Evolutionary conservation across 139 green algal species (phyloP).

Genomic region (Edaphochlamys debaryana): DNA sequence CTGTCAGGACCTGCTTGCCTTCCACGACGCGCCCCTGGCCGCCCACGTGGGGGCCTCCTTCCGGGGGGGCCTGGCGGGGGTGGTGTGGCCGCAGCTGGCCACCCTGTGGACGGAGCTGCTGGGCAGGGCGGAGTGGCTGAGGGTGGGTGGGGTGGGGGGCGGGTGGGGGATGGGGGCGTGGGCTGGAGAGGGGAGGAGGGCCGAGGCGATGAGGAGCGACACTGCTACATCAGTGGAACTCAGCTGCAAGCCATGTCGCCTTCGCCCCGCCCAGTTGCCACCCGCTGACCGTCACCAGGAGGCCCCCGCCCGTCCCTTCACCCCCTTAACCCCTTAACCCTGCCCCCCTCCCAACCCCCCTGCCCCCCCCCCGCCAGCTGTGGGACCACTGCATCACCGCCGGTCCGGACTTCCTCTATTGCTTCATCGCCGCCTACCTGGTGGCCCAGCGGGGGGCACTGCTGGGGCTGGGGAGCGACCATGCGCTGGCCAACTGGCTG

Average conservation of each 20-base stretch:
- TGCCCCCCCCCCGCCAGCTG: constrained; percentile 38
- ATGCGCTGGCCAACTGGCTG: constrained; percentile 48
- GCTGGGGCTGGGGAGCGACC: constrained; percentile 41
- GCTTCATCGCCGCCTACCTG: constrained; percentile 63
- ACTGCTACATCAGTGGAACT: too few relatives aligned
- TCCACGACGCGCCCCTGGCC: constrained; percentile 49
- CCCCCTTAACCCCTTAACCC: too few relatives aligned
- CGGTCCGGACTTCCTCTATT: constrained; percentile 64
- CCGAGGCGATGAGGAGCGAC: too few relatives aligned
- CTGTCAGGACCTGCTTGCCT: constrained; percentile 35
- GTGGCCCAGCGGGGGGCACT: constrained; percentile 23
- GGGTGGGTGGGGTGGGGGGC: constrained; percentile 31
- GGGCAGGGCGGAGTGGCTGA: constrained; percentile 57
- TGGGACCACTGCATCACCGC: constrained; percentile 75
- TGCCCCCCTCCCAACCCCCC: too few relatives aligned
- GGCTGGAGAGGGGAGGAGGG: too few relatives aligned
- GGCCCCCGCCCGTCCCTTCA: too few relatives aligned
- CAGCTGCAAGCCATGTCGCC: too few relatives aligned
- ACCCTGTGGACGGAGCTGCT: constrained; percentile 63
- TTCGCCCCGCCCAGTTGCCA: too few relatives aligned
- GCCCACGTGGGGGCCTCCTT: constrained; percentile 20
- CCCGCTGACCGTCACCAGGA: too few relatives aligned
- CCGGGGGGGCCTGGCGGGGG: constrained; percentile 28
- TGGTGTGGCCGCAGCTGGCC: constrained; percentile 59
- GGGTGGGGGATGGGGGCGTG: not conserved